Evolutionary conservation across 345 rosid species (phyloP), one percentile per base, ranked within the genome.

Genomic region (Eucalyptus tenuipes): DNA sequence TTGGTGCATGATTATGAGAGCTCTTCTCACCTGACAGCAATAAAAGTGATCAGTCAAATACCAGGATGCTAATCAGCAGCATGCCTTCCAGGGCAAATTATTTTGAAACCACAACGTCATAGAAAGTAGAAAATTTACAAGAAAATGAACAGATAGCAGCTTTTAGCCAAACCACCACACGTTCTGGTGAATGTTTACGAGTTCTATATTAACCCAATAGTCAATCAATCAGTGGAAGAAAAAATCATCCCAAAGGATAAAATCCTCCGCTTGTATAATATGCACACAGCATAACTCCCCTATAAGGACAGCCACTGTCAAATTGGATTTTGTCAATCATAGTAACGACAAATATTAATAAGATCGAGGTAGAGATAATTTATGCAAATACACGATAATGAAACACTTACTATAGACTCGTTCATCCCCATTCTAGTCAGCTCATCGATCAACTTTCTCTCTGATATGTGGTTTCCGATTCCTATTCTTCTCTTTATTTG

Each of bases 1-100:
- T 92, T 98, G 99, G 87, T 98, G 97, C 99, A 98, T 97, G 31
- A 96, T 93, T 89, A 98, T 92, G n/a, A 98, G 95, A 89, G 99
- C 99, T 92, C 99, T 95, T 91, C 98, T 93, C 89, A 97, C 98
- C 99, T 47, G 47, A 75, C 15, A 13, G 75, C 75, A n/a, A 7
- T 22, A 20, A 5, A 40, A 40, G 27, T 20, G 29, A 75, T 40
- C 84, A 75, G 84, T 20, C 84, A 40, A 37, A 75, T 75, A 10
- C 29, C 47, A 75, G 84, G 84, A 75, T 20, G 47, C 84, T 40
- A 75, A 40, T 75, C 27, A 2, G 29, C 29, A 75, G 84, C 84
- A 75, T 37, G 84, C 47, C 27, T 40, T 75, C 44, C 5, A 10
- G 44, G 81, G 45, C 44, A 10, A 33, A 75, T 40, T 40, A 40